phyloP scores from a whole-genome alignment of 305 asterid species.

The Solanum hybrid region DNA sequence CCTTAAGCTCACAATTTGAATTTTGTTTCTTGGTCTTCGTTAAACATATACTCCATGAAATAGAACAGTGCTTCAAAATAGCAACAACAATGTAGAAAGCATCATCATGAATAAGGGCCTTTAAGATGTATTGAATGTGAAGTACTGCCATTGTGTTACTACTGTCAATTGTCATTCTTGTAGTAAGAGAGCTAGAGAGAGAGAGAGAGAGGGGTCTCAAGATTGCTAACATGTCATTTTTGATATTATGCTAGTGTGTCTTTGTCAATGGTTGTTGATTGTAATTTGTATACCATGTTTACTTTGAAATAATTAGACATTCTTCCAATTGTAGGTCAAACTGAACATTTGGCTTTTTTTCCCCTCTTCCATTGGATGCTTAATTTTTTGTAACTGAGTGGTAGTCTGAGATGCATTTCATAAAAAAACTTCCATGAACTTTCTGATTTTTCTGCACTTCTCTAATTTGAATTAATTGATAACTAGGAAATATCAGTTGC shows the following conservation, averaged over 20 bases:
- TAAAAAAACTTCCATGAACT: background rate
- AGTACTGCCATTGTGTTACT: background rate
- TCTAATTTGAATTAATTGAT: slow-evolving; percentile 13
- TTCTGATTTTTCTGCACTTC: slow-evolving; percentile 6
- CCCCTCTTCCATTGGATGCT: background rate
- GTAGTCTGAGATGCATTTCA: background rate
- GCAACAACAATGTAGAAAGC: background rate
- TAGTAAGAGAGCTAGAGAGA: background rate
- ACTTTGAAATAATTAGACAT: background rate
- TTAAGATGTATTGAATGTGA: background rate
- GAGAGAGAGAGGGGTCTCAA: background rate
- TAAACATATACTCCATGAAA: background rate
- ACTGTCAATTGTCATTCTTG: background rate
- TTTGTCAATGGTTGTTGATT: background rate
- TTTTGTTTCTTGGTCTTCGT: background rate
- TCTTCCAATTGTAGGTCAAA: background rate
- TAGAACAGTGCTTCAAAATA: background rate
- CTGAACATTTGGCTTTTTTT: background rate
- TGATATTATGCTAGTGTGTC: background rate
- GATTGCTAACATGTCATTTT: background rate
- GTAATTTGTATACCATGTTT: background rate
- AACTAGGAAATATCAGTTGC: slow-evolving; percentile 88
- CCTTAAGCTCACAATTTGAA: background rate
- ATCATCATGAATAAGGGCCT: background rate
- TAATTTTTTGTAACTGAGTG: background rate